Evolutionary conservation across 345 rosid species (phyloP).

Genomic region (Eucalyptus rudis): DNA sequence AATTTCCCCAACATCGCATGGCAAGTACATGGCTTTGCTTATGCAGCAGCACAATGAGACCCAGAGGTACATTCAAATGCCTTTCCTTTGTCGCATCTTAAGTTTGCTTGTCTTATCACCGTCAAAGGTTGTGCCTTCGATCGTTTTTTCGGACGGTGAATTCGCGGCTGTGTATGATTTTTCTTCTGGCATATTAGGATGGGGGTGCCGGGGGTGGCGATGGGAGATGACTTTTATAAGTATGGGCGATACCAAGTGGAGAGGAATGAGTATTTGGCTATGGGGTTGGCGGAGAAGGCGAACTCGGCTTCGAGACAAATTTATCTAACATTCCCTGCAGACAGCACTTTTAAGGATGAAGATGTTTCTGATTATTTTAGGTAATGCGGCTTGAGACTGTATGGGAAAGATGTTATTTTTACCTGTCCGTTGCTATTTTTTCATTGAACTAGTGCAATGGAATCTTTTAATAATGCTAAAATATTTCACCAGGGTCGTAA

Average conservation of each 20-base stretch:
- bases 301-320: constrained; percentile 83
- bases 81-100: neutral
- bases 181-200: constrained; percentile 32
- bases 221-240: constrained; percentile 59
- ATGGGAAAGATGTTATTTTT: neutral
- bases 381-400: constrained; percentile 13
- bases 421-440: neutral
- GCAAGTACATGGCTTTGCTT: constrained; percentile 46
- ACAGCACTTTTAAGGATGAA: constrained; percentile 90
- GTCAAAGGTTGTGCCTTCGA: neutral
- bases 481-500: neutral
- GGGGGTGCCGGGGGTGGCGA: constrained; percentile 27
- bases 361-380: constrained; percentile 90
- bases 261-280: constrained; percentile 44
- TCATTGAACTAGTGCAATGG: neutral
- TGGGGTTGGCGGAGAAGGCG: constrained; percentile 59
- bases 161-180: neutral
- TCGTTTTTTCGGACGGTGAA: neutral
- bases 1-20: constrained; percentile 30
- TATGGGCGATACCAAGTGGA: constrained; percentile 36
- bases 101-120: neutral
- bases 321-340: constrained; percentile 95
- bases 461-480: neutral
- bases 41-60: constrained; percentile 50
- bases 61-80: constrained; percentile 37